phyloP scores from a whole-genome alignment of 139 green algal species.

The Haematococcus lacustris region DNA sequence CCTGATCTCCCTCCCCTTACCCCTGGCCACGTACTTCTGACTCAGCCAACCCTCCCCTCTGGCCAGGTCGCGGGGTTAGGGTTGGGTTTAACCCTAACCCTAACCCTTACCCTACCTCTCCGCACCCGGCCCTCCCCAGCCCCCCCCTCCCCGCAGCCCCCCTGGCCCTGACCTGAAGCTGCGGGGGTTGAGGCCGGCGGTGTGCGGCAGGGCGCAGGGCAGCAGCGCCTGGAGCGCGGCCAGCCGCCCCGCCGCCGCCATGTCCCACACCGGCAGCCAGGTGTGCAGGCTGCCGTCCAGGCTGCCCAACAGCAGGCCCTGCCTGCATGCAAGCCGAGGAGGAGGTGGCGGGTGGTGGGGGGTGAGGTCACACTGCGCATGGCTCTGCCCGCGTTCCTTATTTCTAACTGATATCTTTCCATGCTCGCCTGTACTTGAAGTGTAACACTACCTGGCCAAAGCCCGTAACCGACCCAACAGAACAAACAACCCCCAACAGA shows the following conservation, averaged over 20 bases:
- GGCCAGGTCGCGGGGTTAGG: no score
- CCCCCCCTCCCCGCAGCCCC: no score
- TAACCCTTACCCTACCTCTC: no score
- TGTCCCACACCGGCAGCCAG: constrained; percentile 15
- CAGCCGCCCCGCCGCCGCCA: constrained; percentile 20
- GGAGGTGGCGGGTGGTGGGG: background rate
- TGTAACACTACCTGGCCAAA: background rate
- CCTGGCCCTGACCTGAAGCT: constrained; percentile 53
- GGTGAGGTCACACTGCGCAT: no score
- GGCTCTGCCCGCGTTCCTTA: no score
- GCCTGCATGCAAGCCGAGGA: background rate
- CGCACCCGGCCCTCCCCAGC: no score
- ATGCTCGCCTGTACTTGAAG: background rate
- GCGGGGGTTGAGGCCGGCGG: constrained; percentile 63
- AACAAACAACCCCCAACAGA: background rate
- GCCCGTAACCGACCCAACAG: background rate
- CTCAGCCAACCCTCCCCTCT: no score
- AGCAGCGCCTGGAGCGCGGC: constrained; percentile 41
- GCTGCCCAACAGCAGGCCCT: constrained; percentile 13
- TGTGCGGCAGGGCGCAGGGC: constrained; percentile 32
- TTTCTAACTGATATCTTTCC: no score
- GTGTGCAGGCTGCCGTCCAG: constrained; percentile 11
- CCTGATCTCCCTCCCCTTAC: no score
- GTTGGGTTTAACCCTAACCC: no score
- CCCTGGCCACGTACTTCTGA: no score